A percentile compares a stretch with the other conserved stretches of the same genome.
Conservation (phyloP, 73 alveolate species). For the Paramecium caudatum region DNA sequence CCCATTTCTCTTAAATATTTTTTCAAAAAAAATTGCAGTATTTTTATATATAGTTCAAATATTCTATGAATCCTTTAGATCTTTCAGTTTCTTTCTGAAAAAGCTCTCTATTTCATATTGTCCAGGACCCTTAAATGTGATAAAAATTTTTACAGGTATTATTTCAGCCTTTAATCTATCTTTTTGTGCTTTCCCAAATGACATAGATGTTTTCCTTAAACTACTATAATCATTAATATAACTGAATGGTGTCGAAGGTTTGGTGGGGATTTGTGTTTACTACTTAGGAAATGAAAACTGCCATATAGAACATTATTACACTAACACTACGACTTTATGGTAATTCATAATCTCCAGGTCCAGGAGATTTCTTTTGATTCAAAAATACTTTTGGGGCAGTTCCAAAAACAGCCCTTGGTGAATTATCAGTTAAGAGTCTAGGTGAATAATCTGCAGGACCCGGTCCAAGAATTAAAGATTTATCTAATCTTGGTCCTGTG, state of each 20-base stretch:
- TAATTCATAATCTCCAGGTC: conserved; percentile 46
- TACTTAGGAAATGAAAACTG: conserved; percentile 64
- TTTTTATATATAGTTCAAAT: too few species aligned
- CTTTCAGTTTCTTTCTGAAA: conserved; percentile 14
- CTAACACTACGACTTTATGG: conserved; percentile 26
- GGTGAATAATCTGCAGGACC: conserved; percentile 69
- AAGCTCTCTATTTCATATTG: conserved; percentile 37
- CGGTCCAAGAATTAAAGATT: conserved; percentile 5
- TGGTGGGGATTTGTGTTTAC: not conserved
- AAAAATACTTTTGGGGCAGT: not conserved
- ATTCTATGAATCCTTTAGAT: too few species aligned
- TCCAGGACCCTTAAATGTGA: conserved; percentile 65
- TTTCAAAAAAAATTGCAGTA: too few species aligned
- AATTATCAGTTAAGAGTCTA: not conserved
- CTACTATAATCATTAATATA: conserved; percentile 28
- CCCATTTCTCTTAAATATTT: too few species aligned
- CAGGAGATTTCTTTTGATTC: conserved; percentile 27
- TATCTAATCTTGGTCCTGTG: not conserved
- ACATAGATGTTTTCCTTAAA: not conserved
- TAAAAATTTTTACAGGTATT: not conserved
- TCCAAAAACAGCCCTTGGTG: conserved; percentile 59
- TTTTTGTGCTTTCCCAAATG: not conserved
- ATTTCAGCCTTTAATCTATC: not conserved
- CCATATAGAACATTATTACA: not conserved
- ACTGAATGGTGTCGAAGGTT: conserved; percentile 24